phyloP scores from a whole-genome alignment of 129 eudicot genomes.

The Centella asiatica region DNA sequence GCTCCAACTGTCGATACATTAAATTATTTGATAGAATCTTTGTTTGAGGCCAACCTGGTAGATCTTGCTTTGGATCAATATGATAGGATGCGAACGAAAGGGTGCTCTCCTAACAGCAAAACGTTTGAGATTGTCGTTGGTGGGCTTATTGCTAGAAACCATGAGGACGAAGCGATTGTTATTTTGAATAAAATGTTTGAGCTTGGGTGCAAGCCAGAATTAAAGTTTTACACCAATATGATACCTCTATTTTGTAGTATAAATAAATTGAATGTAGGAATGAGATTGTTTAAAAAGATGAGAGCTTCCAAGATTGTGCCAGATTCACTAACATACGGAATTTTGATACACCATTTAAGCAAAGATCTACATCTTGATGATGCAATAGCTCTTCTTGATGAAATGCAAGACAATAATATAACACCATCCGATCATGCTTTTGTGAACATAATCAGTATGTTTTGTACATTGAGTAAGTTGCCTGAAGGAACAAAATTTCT shows the following conservation, averaged over 20 bases:
- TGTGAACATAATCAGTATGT: conserved; percentile 42
- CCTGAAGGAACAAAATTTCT: conserved; percentile 40
- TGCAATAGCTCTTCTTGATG: conserved; percentile 39
- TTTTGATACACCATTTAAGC: conserved; percentile 39
- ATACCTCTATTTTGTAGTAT: conserved; percentile 45
- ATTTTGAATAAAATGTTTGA: conserved; percentile 48
- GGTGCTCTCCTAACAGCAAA: conserved; percentile 49
- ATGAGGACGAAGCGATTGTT: conserved; percentile 42
- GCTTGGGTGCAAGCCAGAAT: conserved; percentile 40
- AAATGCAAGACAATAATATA: conserved; percentile 39
- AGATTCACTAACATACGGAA: conserved; percentile 35
- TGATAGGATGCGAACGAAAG: conserved; percentile 54
- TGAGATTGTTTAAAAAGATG: conserved; percentile 50
- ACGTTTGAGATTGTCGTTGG: conserved; percentile 54
- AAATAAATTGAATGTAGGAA: conserved; percentile 31
- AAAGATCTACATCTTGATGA: conserved; percentile 32
- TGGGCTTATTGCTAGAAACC: conserved; percentile 39
- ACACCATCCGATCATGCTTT: conserved; percentile 32
- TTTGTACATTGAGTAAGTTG: conserved; percentile 35
- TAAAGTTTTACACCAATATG: conserved; percentile 27
- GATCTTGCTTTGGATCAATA: conserved; percentile 64
- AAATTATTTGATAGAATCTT: conserved; percentile 49
- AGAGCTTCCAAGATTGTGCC: conserved; percentile 45
- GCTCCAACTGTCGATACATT: conserved; percentile 51
- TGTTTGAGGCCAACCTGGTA: conserved; percentile 43